Conservation (phyloP, 306 rosid species). For the Trifolium pratense region DNA sequence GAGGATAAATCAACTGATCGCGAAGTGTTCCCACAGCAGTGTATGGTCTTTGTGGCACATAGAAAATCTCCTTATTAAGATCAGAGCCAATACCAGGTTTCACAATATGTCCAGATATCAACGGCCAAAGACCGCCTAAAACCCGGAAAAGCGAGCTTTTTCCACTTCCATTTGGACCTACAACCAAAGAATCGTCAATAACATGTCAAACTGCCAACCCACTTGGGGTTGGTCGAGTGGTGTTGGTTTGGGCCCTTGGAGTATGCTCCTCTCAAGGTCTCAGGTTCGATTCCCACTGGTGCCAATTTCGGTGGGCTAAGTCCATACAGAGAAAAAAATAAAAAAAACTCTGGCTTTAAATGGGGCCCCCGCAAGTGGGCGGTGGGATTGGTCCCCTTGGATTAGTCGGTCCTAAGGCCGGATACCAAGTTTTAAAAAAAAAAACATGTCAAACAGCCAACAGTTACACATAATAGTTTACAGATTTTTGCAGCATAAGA, state of each 20-base stretch:
- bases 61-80: constrained; percentile 97
- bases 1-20: constrained; percentile 97
- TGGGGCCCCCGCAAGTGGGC: no score
- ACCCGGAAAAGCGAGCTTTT: constrained; percentile 99
- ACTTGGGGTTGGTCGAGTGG: no score
- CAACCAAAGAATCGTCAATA: constrained; percentile 47
- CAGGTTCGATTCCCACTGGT: no score
- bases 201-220: no score
- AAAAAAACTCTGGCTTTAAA: no score
- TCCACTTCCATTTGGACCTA: constrained; percentile 99
- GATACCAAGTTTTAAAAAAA: no score
- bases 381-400: no score
- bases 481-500: constrained; percentile 13
- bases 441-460: constrained; percentile 40
- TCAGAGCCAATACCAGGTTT: constrained; percentile 98
- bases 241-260: no score
- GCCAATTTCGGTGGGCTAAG: no score
- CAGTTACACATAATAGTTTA: constrained; percentile 23
- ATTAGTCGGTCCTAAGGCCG: no score
- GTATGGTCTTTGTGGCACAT: constrained; percentile 99
- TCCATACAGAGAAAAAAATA: no score
- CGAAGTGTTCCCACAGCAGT: constrained; percentile 99
- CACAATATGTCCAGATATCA: constrained; percentile 89
- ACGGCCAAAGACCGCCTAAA: constrained; percentile 98
- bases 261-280: no score